Percentiles rank a stretch among this genome's conserved stretches.
Evolutionary conservation across 2,329 filamentous ascomycete species (phyloP).

Genomic region (Pseudomassariella vexata): DNA sequence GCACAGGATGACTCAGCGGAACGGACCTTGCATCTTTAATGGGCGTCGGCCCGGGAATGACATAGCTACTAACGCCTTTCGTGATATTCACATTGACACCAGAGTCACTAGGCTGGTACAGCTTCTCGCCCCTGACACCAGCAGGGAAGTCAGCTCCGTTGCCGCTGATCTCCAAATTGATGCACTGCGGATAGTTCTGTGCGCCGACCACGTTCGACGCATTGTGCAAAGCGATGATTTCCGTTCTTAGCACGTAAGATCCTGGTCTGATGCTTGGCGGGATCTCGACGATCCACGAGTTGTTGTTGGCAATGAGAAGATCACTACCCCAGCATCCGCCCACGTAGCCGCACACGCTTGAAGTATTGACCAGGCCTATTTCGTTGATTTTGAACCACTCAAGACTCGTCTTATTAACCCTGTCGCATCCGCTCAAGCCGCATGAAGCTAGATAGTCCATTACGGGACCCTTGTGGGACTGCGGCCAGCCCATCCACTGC

Average conservation of each 20-base stretch:
- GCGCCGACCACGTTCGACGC: slow-evolving; percentile 16
- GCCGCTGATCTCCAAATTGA: slow-evolving; percentile 17
- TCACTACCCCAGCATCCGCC: slow-evolving; percentile 40
- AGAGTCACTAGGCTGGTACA: slow-evolving; percentile 7
- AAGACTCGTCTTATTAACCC: slow-evolving; percentile 23
- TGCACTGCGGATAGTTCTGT: slow-evolving; percentile 20
- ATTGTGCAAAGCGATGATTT: slow-evolving; percentile 21
- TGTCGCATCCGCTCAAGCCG: slow-evolving; percentile 22
- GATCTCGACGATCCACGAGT: slow-evolving; percentile 15
- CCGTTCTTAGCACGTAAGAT: slow-evolving; percentile 18
- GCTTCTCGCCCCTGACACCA: slow-evolving; percentile 4
- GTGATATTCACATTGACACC: slow-evolving; percentile 7
- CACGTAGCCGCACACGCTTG: slow-evolving; percentile 35
- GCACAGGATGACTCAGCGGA: slow-evolving; percentile 3
- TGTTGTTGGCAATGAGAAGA: slow-evolving; percentile 36
- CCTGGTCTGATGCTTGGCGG: slow-evolving; percentile 24
- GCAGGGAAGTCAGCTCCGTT: slow-evolving; percentile 10
- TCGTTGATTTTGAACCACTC: slow-evolving; percentile 25
- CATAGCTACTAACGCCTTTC: slow-evolving; percentile 6
- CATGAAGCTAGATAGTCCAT: slow-evolving; percentile 32
- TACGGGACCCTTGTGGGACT: slow-evolving; percentile 30
- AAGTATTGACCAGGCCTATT: slow-evolving; percentile 21
- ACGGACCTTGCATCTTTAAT: slow-evolving; percentile 7
- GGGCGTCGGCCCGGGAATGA: slow-evolving; percentile 8
- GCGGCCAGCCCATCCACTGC: slow-evolving; percentile 33